Conservation (phyloP, 2,329 filamentous ascomycete genomes). For the Pyrenophora tritici-repentis region DNA sequence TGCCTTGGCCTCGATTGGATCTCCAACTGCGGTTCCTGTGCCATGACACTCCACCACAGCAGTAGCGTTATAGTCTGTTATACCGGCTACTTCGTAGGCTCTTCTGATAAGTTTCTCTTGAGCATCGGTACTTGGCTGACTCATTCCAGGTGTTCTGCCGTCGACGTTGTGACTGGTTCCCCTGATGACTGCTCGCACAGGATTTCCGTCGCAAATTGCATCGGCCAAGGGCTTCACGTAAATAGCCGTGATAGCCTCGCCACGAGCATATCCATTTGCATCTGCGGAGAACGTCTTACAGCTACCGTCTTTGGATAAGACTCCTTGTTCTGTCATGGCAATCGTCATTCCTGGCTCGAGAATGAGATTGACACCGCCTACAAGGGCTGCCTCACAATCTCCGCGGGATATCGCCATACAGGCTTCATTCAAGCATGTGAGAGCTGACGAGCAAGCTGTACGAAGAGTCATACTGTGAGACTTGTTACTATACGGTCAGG, state of each 20-base stretch:
- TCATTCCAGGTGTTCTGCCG: constrained; percentile 20
- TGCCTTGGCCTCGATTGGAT: constrained; percentile 28
- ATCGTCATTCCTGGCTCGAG: constrained; percentile 7
- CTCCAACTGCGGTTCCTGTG: constrained; percentile 59
- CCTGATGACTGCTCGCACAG: constrained; percentile 40
- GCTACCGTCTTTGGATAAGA: constrained; percentile 17
- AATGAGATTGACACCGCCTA: constrained; percentile 25
- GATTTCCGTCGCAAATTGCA: constrained; percentile 38
- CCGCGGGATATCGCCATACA: constrained; percentile 11
- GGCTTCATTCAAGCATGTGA: background rate
- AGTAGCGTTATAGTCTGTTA: no score
- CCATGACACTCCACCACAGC: constrained; percentile 49
- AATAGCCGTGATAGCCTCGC: constrained; percentile 35
- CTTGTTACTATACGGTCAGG: no score
- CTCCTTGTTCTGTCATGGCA: constrained; percentile 21
- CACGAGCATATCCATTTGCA: constrained; percentile 33
- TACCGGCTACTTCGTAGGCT: background rate
- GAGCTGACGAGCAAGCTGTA: constrained; percentile 1
- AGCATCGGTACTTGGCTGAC: background rate
- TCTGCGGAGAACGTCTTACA: constrained; percentile 30
- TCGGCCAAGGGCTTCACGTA: constrained; percentile 36
- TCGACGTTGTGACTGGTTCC: constrained; percentile 21
- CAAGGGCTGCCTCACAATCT: constrained; percentile 16
- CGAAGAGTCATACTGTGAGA: background rate
- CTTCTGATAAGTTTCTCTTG: background rate